Conservation (phyloP, 768 basidiomycete species). For the Rhodotorula taiwanensis region DNA sequence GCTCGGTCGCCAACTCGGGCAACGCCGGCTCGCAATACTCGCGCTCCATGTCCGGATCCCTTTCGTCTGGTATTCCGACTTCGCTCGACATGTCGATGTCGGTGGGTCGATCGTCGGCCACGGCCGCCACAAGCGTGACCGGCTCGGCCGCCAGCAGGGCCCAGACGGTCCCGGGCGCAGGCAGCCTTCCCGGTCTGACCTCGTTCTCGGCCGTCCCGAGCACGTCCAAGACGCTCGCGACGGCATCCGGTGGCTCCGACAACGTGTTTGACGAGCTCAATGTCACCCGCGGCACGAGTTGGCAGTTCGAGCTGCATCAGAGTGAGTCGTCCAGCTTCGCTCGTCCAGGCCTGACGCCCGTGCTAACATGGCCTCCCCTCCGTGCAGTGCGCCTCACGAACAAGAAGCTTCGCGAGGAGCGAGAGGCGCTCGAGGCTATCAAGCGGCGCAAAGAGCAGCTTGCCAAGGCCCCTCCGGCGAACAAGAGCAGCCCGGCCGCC, state of each 20-base stretch:
- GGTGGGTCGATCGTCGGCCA: conserved; percentile 2
- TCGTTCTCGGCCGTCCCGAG: conserved; percentile 34
- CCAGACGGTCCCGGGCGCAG: too few species aligned
- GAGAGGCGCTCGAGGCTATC: conserved; percentile 31
- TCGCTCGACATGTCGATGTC: conserved; percentile 2
- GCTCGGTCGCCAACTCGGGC: background rate
- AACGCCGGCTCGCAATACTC: background rate
- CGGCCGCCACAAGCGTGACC: conserved; percentile 22
- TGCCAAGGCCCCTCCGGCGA: background rate
- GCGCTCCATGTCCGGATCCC: too few species aligned
- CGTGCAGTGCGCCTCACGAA: conserved; percentile 32
- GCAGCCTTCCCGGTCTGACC: background rate
- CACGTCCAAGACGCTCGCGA: conserved; percentile 36
- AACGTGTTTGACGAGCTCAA: conserved; percentile 72
- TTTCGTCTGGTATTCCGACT: background rate
- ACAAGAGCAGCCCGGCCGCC: background rate
- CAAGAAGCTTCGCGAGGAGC: conserved; percentile 40
- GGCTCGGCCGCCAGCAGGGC: too few species aligned
- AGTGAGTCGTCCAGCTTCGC: conserved; percentile 4
- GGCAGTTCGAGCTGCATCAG: conserved; percentile 58
- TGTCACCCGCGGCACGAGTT: conserved; percentile 62
- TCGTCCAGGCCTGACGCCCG: background rate
- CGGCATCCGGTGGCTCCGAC: conserved; percentile 32
- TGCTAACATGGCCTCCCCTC: too few species aligned
- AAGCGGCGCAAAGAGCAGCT: conserved; percentile 25